These are phyloP conservation scores for Fennellomyces sp. DNA, from an alignment of 371 early-diverging fungal genomes.

Conservation along the genomic window DNA sequence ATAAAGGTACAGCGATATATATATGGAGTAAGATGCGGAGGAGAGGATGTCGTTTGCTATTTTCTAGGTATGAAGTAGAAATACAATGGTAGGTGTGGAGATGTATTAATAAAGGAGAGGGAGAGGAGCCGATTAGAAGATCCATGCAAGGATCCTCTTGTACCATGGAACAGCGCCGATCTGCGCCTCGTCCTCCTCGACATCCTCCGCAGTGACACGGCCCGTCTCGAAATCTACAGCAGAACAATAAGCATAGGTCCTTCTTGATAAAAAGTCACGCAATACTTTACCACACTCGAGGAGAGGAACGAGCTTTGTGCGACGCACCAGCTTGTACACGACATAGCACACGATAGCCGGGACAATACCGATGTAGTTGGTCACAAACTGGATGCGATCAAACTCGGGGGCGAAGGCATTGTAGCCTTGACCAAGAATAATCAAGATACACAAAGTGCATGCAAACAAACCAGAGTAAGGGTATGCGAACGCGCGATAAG, in stretches of 20 bases:
- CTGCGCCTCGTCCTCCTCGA: conserved; percentile 32
- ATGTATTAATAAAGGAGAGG: not conserved
- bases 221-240: conserved; percentile 25
- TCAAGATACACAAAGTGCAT: conserved; percentile 40
- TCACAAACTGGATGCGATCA: conserved; percentile 22
- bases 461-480: conserved; percentile 68
- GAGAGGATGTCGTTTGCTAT: not conserved
- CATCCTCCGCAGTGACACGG: conserved; percentile 30
- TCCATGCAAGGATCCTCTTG: conserved; percentile 9
- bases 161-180: conserved; percentile 8
- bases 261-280: too few relatives aligned
- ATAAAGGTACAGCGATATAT: too few relatives aligned
- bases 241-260: not conserved
- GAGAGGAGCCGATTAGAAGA: not conserved
- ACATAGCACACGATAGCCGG: conserved; percentile 49
- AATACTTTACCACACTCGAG: conserved; percentile 48
- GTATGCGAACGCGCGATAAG: conserved; percentile 70
- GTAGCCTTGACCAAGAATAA: conserved; percentile 61
- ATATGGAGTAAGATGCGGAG: not conserved
- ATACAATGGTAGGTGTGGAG: not conserved
- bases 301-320: conserved; percentile 59
- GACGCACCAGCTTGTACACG: conserved; percentile 47
- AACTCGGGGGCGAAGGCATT: conserved; percentile 31
- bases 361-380: conserved; percentile 44
- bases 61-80: not conserved